Base-by-base conservation (phyloP, 169 alveolate species). In the Cyclospora cayetanensis region DNA sequence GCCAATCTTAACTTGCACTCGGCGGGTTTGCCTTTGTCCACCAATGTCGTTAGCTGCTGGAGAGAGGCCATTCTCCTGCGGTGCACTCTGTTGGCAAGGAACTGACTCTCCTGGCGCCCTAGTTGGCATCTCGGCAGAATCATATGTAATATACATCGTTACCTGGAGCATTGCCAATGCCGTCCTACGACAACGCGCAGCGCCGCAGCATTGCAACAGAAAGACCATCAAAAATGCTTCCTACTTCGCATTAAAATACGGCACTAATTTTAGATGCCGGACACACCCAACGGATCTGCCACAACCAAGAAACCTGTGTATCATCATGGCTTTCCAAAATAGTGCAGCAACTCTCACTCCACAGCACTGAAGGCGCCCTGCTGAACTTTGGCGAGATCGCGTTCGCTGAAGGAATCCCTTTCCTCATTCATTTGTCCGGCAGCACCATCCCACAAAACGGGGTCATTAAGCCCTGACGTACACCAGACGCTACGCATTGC, bases 1-100 rank as follows among this genome's bases (percentile, higher is more conserved):
- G 27, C 99, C 99, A 41, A 98, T 85, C 84, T 85, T 85, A 65
- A 85, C 80, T 31, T 82, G 63, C n/a, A 85, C 52, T 34, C 84
- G 91, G 65, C 85, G 89, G 27, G 89, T 79, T 52, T 79, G 89
- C 52, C 89, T 35, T 41, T 79, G 89, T 9, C 89, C 70, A 20
- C 55, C 25, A 29, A 41, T 4, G 46, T 79, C 89, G 22, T 50
- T 79, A 12, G 18, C 89, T 15, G 74, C 72, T 25, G 46, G 89
- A 1, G 72, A 22, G 0, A 31, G 11, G 52, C 39, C 68, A 9
- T 50, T 35, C 27, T 79, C 89, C 53, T 60, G 46, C 37, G 72
- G 89, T n/a, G 74, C 52, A 34, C 43, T 79, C n/a, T 31, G 41
- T 35, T 79, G 89, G 35, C 89, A 34, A 15, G 22, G 0, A 50